phyloP scores from a whole-genome alignment of 306 rosid genomes.

The Dalbergia oliveri region DNA sequence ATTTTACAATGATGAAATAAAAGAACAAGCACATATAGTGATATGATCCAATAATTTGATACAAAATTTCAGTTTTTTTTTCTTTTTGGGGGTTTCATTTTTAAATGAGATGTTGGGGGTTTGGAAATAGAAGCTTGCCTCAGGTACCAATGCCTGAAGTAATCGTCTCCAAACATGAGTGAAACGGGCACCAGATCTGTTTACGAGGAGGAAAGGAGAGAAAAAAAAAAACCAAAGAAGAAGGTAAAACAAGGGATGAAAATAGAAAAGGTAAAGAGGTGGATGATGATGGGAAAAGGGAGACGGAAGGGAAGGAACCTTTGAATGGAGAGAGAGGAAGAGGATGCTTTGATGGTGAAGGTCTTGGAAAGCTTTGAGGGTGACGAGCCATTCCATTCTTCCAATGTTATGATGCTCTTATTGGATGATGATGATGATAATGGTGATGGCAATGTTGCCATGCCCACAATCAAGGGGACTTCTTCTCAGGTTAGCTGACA shows the following conservation, averaged over 20 bases:
- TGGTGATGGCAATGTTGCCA: conserved; percentile 49
- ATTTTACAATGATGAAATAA: conserved; percentile 17
- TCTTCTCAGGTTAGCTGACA: neutral
- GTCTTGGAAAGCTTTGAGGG: conserved; percentile 82
- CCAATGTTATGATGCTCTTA: conserved; percentile 54
- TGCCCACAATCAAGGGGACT: conserved; percentile 10
- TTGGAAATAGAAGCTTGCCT: conserved; percentile 61
- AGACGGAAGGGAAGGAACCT: conserved; percentile 51
- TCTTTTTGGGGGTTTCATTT: neutral
- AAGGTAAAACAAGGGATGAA: neutral
- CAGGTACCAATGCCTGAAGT: conserved; percentile 93
- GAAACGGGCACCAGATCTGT: conserved; percentile 78
- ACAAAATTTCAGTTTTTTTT: neutral
- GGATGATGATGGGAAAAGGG: neutral
- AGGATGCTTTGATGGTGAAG: conserved; percentile 74
- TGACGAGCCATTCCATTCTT: conserved; percentile 93
- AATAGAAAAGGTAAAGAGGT: conserved; percentile 1
- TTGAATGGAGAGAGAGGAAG: conserved; percentile 63
- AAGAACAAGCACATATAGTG: conserved; percentile 6
- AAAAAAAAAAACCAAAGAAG: neutral
- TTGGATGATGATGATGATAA: conserved; percentile 32
- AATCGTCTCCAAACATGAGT: conserved; percentile 74
- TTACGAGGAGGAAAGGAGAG: neutral
- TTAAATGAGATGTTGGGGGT: conserved; percentile 10
- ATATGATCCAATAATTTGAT: neutral